A percentile compares a stretch with the other conserved stretches of the same genome.
These are phyloP conservation scores for Actinidia chinensis DNA, from an alignment of 179 eudicot genomes.

Conservation along the genomic window DNA sequence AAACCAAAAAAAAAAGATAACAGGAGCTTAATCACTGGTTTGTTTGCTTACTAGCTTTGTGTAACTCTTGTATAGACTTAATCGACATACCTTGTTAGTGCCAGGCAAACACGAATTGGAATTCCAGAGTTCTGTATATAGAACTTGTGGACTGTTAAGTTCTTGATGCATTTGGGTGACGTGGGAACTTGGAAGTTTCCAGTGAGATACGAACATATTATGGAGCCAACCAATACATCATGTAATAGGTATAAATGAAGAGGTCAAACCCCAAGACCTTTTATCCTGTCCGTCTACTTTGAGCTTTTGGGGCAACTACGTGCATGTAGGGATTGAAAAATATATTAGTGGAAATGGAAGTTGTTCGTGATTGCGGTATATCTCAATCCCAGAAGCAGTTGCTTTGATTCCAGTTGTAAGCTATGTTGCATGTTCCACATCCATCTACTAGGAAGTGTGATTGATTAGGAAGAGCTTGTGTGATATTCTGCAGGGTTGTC, in stretches of 20 bases:
- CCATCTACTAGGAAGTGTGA: background rate
- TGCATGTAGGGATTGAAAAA: no score
- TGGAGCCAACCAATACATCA: no score
- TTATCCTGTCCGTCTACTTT: no score
- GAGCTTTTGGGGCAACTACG: no score
- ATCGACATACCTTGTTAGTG: background rate
- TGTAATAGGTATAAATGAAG: no score
- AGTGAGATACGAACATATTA: no score
- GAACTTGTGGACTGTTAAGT: background rate
- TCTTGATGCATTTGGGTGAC: background rate
- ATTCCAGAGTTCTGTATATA: background rate
- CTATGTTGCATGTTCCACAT: background rate
- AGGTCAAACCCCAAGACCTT: no score
- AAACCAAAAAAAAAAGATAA: background rate
- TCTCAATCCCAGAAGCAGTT: no score
- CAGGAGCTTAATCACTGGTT: background rate
- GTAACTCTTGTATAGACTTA: background rate
- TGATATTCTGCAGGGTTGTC: background rate
- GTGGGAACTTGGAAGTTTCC: no score
- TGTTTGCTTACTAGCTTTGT: background rate
- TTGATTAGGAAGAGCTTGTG: background rate
- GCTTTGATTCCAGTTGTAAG: background rate
- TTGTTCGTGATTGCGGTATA: no score
- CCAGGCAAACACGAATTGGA: background rate
- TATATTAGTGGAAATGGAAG: no score